A percentile compares a stretch with the other conserved stretches of the same genome.
Evolutionary conservation across 1,284 basidiomycete genomes (phyloP).

Genomic region (Cutaneotrichosporon mucoides): DNA sequence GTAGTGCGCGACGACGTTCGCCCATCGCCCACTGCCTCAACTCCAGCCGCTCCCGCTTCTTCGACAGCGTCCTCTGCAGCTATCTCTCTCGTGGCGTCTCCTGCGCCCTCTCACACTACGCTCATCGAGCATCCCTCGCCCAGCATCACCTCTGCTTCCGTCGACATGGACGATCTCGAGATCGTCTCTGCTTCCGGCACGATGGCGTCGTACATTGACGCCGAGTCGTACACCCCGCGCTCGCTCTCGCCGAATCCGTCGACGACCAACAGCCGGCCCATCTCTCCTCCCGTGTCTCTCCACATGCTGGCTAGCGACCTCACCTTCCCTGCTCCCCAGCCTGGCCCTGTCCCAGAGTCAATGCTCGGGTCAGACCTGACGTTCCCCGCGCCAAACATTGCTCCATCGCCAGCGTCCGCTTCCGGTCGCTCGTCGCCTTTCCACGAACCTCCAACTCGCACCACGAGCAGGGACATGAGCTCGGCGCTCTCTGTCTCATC

Average conservation of each 20-base stretch:
- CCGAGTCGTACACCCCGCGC: constrained; percentile 19
- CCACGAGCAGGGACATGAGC: not conserved
- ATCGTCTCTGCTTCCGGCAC: constrained; percentile 12
- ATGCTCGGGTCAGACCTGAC: not conserved
- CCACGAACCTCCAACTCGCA: not conserved
- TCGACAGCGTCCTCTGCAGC: not conserved
- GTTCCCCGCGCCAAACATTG: constrained; percentile 6
- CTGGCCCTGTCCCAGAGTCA: not conserved
- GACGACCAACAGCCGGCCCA: not conserved
- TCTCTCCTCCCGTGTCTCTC: not conserved
- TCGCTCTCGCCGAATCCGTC: constrained; percentile 3
- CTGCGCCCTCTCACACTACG: not conserved
- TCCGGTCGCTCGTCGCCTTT: not conserved
- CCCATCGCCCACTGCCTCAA: not conserved
- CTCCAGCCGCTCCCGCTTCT: not conserved
- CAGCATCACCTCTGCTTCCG: too few relatives aligned
- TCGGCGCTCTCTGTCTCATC: constrained; percentile 5
- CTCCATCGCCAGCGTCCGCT: not conserved
- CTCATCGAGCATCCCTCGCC: not conserved
- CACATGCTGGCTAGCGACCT: not conserved
- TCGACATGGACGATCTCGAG: constrained; percentile 14
- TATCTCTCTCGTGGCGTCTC: constrained; percentile 1
- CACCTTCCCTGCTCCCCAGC: not conserved
- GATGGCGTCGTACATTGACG: constrained; percentile 14
- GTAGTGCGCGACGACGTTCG: too few relatives aligned